phyloP scores from a whole-genome alignment of 2,329 filamentous ascomycete genomes.

The Didymosphaeria variabile region DNA sequence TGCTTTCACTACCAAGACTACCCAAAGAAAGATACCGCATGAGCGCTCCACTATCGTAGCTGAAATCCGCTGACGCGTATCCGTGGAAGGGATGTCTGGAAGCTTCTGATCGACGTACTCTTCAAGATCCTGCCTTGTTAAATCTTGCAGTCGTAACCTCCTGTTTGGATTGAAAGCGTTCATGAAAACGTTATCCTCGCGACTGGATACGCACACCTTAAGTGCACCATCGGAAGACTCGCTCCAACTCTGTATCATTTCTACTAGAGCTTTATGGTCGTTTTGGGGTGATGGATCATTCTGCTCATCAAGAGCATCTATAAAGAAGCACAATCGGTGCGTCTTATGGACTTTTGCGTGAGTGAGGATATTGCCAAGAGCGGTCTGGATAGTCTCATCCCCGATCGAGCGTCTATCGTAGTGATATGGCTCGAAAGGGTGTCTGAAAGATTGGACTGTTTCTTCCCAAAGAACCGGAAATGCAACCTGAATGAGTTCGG shows the following conservation, averaged over 20 bases:
- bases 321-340: constrained; percentile 21
- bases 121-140: constrained; percentile 17
- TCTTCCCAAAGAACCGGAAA: constrained; percentile 12
- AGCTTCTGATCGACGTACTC: constrained; percentile 1
- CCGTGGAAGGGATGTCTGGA: not conserved
- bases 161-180: constrained; percentile 5
- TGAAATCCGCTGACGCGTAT: not conserved
- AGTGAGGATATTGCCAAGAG: constrained; percentile 4
- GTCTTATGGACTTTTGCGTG: not conserved
- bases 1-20: constrained; percentile 16
- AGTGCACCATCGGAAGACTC: constrained; percentile 1
- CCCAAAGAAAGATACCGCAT: constrained; percentile 22
- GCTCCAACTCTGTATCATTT: not conserved
- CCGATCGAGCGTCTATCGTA: not conserved
- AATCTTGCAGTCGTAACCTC: constrained; percentile 17
- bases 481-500: constrained; percentile 9
- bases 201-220: constrained; percentile 26
- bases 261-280: constrained; percentile 9
- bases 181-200: constrained; percentile 21
- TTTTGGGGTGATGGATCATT: constrained; percentile 4
- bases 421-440: not conserved
- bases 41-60: constrained; percentile 10
- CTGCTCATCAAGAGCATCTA: constrained; percentile 23
- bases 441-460: not conserved
- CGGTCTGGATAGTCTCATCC: constrained; percentile 3